These are phyloP conservation scores for Curvularia spicifera DNA, from an alignment of 2,329 filamentous ascomycete genomes.

Conservation along the genomic window DNA sequence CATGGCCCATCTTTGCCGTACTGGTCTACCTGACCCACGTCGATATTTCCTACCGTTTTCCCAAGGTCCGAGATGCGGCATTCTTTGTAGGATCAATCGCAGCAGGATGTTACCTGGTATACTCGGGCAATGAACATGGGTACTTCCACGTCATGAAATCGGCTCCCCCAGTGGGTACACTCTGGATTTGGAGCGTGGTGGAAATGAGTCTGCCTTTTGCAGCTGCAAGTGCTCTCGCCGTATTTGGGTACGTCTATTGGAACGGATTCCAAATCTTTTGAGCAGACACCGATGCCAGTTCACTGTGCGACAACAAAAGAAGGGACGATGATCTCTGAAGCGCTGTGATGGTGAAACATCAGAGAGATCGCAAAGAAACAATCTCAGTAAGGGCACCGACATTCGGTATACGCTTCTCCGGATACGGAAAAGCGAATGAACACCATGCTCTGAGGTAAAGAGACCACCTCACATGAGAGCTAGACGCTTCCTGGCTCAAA, in stretches of 20 bases:
- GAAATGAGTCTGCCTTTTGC: conserved; percentile 78
- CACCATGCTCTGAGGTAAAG: neutral
- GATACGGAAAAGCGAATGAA: neutral
- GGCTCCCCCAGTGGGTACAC: conserved; percentile 82
- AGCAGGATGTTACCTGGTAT: conserved; percentile 79
- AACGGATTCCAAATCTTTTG: conserved; percentile 59
- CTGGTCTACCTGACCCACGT: conserved; percentile 55
- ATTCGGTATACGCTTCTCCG: neutral
- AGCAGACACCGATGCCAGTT: neutral
- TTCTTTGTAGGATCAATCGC: conserved; percentile 68
- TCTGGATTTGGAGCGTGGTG: conserved; percentile 93
- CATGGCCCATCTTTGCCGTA: conserved; percentile 54
- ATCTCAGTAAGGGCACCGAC: neutral
- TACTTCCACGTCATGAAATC: conserved; percentile 93
- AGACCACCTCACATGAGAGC: neutral
- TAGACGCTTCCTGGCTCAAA: neutral
- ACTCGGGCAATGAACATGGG: conserved; percentile 77
- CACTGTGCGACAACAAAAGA: neutral
- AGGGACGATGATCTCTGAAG: neutral
- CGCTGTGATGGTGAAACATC: neutral
- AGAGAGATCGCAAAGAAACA: neutral
- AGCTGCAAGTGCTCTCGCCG: conserved; percentile 60
- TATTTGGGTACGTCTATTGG: conserved; percentile 61
- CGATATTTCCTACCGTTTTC: conserved; percentile 51
- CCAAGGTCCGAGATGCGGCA: conserved; percentile 55